phyloP scores from a whole-genome alignment of 345 rosid species.

The Laguncularia racemosa region DNA sequence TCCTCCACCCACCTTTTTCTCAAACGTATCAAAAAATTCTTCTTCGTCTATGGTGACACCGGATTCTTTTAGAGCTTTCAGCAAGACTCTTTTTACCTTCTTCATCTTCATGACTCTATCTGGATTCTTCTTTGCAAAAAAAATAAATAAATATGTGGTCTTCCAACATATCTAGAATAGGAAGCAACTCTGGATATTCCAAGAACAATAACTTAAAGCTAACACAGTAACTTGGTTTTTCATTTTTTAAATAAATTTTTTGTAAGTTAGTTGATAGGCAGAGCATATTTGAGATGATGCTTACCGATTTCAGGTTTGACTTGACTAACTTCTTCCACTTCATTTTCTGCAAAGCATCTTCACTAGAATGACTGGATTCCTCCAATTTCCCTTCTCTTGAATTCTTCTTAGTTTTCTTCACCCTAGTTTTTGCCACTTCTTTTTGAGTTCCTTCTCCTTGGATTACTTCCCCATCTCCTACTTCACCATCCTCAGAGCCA shows the following conservation, averaged over 20 bases:
- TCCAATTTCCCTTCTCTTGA: slow-evolving; percentile 9
- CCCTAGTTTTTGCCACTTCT: slow-evolving; percentile 11
- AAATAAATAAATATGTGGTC: neutral
- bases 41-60: slow-evolving; percentile 33
- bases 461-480: slow-evolving; percentile 33
- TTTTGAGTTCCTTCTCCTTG: slow-evolving; percentile 21
- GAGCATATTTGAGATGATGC: slow-evolving; percentile 5
- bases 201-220: neutral
- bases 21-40: slow-evolving; percentile 29
- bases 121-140: slow-evolving; percentile 34
- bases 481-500: slow-evolving; percentile 11
- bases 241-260: no score
- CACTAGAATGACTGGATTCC: slow-evolving; percentile 16
- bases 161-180: neutral
- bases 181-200: neutral
- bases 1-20: slow-evolving; percentile 47
- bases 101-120: slow-evolving; percentile 60
- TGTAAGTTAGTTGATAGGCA: neutral
- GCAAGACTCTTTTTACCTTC: slow-evolving; percentile 55
- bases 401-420: slow-evolving; percentile 32
- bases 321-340: slow-evolving; percentile 79
- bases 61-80: slow-evolving; percentile 43
- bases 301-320: slow-evolving; percentile 57
- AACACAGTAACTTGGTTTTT: neutral
- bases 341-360: slow-evolving; percentile 39